These are phyloP conservation scores for Hanseniaspora lachancei DNA, from an alignment of 805 yeast genomes.

Conservation along the genomic window DNA sequence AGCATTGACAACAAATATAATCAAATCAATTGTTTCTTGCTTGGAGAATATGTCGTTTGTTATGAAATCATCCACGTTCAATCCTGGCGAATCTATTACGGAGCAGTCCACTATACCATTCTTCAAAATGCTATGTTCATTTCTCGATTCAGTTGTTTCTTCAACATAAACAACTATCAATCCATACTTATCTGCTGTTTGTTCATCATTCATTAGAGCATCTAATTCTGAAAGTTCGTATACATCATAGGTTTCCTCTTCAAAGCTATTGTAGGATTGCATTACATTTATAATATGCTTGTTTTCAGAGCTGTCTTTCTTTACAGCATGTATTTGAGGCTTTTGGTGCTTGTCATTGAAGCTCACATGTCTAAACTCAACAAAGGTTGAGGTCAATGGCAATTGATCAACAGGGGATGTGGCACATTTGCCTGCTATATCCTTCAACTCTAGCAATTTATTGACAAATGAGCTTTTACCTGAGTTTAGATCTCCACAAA, in stretches of 20 bases:
- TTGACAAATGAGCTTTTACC: slow-evolving; percentile 96
- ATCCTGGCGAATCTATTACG: slow-evolving; percentile 93
- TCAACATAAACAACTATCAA: slow-evolving; percentile 69
- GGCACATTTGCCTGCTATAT: slow-evolving; percentile 29
- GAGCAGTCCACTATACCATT: slow-evolving; percentile 90
- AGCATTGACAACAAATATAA: slow-evolving; percentile 89
- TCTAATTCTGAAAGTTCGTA: slow-evolving; percentile 43
- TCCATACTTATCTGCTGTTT: slow-evolving; percentile 55
- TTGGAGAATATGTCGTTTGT: slow-evolving; percentile 91
- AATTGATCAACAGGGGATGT: slow-evolving; percentile 80
- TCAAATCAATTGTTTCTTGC: slow-evolving; percentile 93
- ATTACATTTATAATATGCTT: slow-evolving; percentile 26
- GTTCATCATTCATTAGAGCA: slow-evolving; percentile 56
- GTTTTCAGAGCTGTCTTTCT: slow-evolving; percentile 19
- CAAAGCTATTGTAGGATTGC: slow-evolving; percentile 32
- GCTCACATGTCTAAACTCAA: slow-evolving; percentile 75
- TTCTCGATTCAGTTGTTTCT: slow-evolving; percentile 34
- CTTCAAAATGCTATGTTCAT: slow-evolving; percentile 55
- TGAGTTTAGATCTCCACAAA: slow-evolving; percentile 92
- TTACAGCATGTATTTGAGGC: slow-evolving; percentile 88
- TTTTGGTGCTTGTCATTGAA: slow-evolving; percentile 47
- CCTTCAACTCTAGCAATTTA: slow-evolving; percentile 60
- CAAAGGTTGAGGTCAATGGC: slow-evolving; percentile 92
- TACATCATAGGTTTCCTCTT: slow-evolving; percentile 41
- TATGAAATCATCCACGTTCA: slow-evolving; percentile 82